Evolutionary conservation across 768 basidiomycete genomes (phyloP).

Genomic region (Zangia roseola): DNA sequence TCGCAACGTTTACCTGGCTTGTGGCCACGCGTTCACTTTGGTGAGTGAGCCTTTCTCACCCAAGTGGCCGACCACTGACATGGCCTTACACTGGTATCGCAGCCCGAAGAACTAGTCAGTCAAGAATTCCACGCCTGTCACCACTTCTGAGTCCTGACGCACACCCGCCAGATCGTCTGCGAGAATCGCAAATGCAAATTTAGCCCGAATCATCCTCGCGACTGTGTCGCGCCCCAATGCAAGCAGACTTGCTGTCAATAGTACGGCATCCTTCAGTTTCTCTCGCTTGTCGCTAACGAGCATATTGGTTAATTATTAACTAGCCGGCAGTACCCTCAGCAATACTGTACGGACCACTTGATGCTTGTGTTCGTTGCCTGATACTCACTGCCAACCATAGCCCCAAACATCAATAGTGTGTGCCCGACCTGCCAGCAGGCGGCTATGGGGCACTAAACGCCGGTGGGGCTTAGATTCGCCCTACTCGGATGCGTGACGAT

Average conservation of each 20-base stretch:
- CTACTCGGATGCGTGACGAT: conserved; percentile 6
- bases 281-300: conserved; percentile 10
- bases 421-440: conserved; percentile 42
- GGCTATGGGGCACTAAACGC: conserved; percentile 23
- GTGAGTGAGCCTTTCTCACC: conserved; percentile 29
- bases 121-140: neutral
- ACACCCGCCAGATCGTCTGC: conserved; percentile 44
- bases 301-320: neutral
- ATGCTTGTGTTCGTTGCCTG: neutral
- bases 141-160: conserved; percentile 11
- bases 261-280: conserved; percentile 28
- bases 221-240: conserved; percentile 44
- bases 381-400: conserved; percentile 23
- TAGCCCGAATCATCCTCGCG: conserved; percentile 48
- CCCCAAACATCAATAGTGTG: conserved; percentile 40
- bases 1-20: conserved; percentile 46
- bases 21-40: conserved; percentile 46
- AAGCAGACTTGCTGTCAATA: conserved; percentile 48
- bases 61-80: conserved; percentile 8
- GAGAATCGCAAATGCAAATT: conserved; percentile 49
- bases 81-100: neutral
- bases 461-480: neutral
- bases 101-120: conserved; percentile 41
- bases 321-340: conserved; percentile 46
- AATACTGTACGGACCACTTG: conserved; percentile 38